Conservation (phyloP, 2,329 filamentous ascomycete genomes). For the Beauveria rudraprayagi region DNA sequence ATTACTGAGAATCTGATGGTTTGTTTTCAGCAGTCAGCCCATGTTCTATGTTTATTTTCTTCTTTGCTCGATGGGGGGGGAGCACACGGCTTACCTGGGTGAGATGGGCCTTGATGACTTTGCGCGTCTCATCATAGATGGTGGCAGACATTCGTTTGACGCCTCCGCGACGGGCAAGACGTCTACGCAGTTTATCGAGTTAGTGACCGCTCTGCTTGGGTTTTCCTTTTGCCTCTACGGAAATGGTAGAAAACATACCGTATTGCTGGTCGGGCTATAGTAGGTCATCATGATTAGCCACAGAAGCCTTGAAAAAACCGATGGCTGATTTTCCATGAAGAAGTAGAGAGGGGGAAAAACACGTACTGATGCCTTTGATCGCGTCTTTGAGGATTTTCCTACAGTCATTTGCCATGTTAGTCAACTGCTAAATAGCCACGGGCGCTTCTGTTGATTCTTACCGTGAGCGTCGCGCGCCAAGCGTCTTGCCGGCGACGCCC, state of each 20-base stretch:
- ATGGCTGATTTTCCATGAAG: too few species aligned
- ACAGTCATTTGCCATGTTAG: neutral
- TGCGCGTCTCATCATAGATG: slow-evolving; percentile 57
- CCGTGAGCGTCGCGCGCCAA: neutral
- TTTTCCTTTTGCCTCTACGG: neutral
- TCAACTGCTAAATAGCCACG: too few species aligned
- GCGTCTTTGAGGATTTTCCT: slow-evolving; percentile 16
- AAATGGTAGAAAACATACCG: slow-evolving; percentile 2
- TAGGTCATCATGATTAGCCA: neutral
- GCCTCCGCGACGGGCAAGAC: slow-evolving; percentile 66
- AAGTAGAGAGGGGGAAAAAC: neutral
- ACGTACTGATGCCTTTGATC: slow-evolving; percentile 13
- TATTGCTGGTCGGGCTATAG: slow-evolving; percentile 10
- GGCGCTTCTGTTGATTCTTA: neutral
- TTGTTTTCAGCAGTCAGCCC: slow-evolving; percentile 9
- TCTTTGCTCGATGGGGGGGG: neutral
- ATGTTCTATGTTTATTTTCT: neutral
- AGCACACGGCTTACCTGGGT: slow-evolving; percentile 29
- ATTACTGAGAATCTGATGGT: slow-evolving; percentile 41
- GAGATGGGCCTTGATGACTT: slow-evolving; percentile 42
- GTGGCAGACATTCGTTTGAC: slow-evolving; percentile 61
- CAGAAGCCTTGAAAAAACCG: neutral
- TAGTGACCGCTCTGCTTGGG: neutral
- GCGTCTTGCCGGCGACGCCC: slow-evolving; percentile 2
- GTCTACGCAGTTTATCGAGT: slow-evolving; percentile 32